These are phyloP conservation scores for Ilyonectria destructans DNA, from an alignment of 2,329 filamentous ascomycete genomes.

Conservation along the genomic window DNA sequence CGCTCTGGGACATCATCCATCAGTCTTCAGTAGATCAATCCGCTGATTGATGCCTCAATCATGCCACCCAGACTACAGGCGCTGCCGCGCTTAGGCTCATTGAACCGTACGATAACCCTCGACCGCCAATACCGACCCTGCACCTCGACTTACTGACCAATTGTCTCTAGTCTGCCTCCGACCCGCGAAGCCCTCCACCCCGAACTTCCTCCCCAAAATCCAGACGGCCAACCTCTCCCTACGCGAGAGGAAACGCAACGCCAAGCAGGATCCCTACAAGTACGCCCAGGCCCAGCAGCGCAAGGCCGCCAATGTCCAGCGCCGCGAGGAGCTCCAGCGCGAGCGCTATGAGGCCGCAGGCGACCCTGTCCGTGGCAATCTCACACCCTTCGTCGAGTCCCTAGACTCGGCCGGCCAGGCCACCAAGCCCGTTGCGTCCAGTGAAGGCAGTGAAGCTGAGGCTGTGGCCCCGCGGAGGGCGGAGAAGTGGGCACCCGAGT, in stretches of 20 bases:
- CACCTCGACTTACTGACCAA: slow-evolving; percentile 45
- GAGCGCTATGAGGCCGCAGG: slow-evolving; percentile 78
- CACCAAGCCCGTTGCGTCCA: slow-evolving; percentile 53
- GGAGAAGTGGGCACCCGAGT: slow-evolving; percentile 62
- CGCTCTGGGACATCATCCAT: slow-evolving; percentile 41
- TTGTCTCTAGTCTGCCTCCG: slow-evolving; percentile 72
- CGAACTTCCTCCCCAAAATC: slow-evolving; percentile 71
- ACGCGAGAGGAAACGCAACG: slow-evolving; percentile 76
- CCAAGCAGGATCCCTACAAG: slow-evolving; percentile 85
- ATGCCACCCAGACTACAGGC: slow-evolving; percentile 80
- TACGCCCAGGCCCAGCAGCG: slow-evolving; percentile 86
- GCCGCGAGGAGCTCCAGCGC: slow-evolving; percentile 78
- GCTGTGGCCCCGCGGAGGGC: slow-evolving; percentile 59
- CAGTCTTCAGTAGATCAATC: slow-evolving; percentile 42
- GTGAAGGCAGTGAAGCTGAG: slow-evolving; percentile 61
- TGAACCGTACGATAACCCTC: slow-evolving; percentile 69
- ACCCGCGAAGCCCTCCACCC: slow-evolving; percentile 63
- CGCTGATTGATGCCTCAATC: slow-evolving; percentile 53
- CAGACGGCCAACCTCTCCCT: slow-evolving; percentile 77
- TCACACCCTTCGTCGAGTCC: slow-evolving; percentile 88
- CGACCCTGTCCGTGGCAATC: slow-evolving; percentile 83
- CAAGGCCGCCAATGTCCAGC: slow-evolving; percentile 86
- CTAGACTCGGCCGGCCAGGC: slow-evolving; percentile 77
- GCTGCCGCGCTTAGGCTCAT: slow-evolving; percentile 72
- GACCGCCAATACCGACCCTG: not conserved